Base-by-base conservation (phyloP, 2,329 filamentous ascomycete genomes). In the Pseudomassariella vexata region DNA sequence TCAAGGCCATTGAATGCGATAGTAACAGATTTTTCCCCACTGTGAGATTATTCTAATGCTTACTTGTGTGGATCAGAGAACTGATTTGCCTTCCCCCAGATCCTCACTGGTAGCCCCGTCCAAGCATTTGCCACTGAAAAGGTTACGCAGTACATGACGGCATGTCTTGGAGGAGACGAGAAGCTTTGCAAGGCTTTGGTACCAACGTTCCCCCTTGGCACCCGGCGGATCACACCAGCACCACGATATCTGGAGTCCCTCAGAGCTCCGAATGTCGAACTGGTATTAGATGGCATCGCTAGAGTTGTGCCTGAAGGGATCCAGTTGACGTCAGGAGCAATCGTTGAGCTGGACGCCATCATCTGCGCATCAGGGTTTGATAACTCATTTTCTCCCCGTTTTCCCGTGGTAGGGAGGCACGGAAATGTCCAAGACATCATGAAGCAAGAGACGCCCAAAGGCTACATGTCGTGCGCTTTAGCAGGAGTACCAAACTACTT, bases 301-400 rank as follows among this genome's bases (percentile, higher is more conserved):
- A 46, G 51, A 6, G 57, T 76, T 24, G 63, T 71, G 2, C 50
- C 61, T 9, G 58, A 62, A n/a, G 65, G 73, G 10, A 51, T 76
- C 29, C 52, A 66, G 47, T 55, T 74, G 19, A 57, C 55, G 2
- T 63, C 62, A 4, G 71, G 68, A n/a, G 47, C 62, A 21, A 50
- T 67, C n/a, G 48, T 71, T 31, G 57, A 68, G 20, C 63, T 73
- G 10, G 76, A 79, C 44, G 62, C 63, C 9, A 65, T 79, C 15
- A 59, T 79, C 28, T 74, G 70, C 37, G 73, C 72, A n/a, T 76
- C 71, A 0, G 71, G 72, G 2, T 76, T 74, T 44, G 64, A 76
- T 42, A 65, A 65, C 5, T 70, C 66, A 1, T 75, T 73, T 47
- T 48, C 59, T 6, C 70, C 71, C 3, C 59, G 65, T 1, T 75